These are phyloP conservation scores for Aurinia saxatilis DNA, from an alignment of 345 rosid species.

Conservation along the genomic window DNA sequence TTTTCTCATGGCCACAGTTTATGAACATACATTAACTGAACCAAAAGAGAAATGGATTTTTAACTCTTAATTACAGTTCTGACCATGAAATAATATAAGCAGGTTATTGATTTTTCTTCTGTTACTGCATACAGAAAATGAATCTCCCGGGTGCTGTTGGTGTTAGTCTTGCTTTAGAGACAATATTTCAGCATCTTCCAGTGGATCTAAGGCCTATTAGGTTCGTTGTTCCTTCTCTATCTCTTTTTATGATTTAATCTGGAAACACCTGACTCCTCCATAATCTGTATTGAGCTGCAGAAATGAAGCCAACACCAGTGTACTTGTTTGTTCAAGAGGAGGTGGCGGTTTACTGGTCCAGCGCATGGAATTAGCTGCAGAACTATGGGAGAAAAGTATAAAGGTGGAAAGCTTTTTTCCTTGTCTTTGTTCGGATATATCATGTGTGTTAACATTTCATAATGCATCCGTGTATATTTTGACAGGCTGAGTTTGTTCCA, in stretches of 20 bases:
- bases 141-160: constrained; percentile 92
- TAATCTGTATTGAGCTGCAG: constrained; percentile 32
- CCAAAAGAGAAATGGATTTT: neutral
- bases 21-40: neutral
- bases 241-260: neutral
- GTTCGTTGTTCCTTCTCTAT: constrained; percentile 29
- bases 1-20: neutral
- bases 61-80: neutral
- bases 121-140: constrained; percentile 46
- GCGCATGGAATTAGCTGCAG: constrained; percentile 88
- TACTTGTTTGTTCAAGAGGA: constrained; percentile 96
- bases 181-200: constrained; percentile 61
- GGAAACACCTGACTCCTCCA: neutral
- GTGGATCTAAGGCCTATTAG: constrained; percentile 59
- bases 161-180: constrained; percentile 78
- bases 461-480: constrained; percentile 5
- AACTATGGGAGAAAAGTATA: constrained; percentile 79
- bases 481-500: constrained; percentile 84
- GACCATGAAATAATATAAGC: neutral
- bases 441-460: constrained; percentile 17
- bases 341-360: constrained; percentile 91
- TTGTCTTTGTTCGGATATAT: neutral
- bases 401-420: constrained; percentile 42
- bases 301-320: constrained; percentile 50
- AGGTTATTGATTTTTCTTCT: neutral